Conservation (phyloP, 805 yeast genomes). For the Suhomyces canberraensis region DNA sequence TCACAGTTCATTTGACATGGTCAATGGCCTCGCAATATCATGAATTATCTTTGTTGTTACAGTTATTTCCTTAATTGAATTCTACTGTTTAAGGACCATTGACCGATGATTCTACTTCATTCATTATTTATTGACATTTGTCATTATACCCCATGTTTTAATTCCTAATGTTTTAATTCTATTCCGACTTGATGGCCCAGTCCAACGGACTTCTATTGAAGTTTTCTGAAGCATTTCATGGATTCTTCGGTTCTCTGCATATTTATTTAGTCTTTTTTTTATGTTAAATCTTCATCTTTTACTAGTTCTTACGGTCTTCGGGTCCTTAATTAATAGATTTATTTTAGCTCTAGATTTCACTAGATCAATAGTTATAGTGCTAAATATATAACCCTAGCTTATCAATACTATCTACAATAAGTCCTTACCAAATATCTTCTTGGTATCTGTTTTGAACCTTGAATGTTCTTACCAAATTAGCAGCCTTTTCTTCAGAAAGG, state of each 20-base stretch:
- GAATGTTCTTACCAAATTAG: slow-evolving; percentile 71
- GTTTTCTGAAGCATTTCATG: neutral
- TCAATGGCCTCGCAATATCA: too few species aligned
- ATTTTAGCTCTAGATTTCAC: neutral
- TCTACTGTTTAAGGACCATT: too few species aligned
- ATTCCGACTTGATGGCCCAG: too few species aligned
- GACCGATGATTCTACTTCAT: too few species aligned
- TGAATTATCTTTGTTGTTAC: too few species aligned
- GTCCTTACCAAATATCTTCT: slow-evolving; percentile 89
- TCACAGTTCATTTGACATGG: too few species aligned
- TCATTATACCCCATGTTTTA: neutral
- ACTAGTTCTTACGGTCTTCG: neutral
- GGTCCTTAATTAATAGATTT: neutral
- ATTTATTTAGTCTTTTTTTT: neutral
- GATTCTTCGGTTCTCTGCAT: neutral
- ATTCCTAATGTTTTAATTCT: neutral
- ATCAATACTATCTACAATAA: too few species aligned
- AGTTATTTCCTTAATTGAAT: too few species aligned
- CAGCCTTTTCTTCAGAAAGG: slow-evolving; percentile 65
- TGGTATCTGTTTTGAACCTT: slow-evolving; percentile 87
- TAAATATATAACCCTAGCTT: neutral
- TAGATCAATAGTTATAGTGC: neutral
- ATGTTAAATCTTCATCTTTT: neutral
- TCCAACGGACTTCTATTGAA: too few species aligned
- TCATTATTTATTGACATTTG: too few species aligned